phyloP scores from a whole-genome alignment of 1,284 basidiomycete genomes.

The Leccinum fuscescens region DNA sequence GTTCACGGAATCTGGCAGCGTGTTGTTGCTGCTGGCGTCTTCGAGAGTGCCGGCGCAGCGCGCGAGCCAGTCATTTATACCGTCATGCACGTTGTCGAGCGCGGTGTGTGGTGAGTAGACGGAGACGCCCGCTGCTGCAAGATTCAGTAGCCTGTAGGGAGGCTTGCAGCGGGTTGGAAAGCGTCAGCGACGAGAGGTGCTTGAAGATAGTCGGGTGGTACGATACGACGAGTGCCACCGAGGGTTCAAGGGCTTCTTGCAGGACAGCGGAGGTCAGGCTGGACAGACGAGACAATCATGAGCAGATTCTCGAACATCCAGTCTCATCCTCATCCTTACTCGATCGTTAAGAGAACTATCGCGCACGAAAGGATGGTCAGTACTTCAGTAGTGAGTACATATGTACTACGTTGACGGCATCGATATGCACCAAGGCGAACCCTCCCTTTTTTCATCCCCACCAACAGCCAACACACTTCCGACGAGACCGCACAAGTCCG shows the following conservation, averaged over 20 bases:
- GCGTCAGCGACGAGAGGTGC: constrained; percentile 75
- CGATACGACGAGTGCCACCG: constrained; percentile 70
- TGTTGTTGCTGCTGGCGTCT: constrained; percentile 10
- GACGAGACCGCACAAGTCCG: too few species aligned
- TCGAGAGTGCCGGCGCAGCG: constrained; percentile 37
- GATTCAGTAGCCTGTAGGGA: constrained; percentile 62
- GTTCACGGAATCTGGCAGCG: constrained; percentile 21
- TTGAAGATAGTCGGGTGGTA: constrained; percentile 93
- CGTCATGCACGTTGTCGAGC: constrained; percentile 78
- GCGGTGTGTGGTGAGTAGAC: constrained; percentile 88
- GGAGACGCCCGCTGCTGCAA: constrained; percentile 79
- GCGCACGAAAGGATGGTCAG: too few species aligned
- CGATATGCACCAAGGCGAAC: too few species aligned
- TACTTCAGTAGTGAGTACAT: too few species aligned
- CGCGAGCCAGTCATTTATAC: constrained; percentile 85
- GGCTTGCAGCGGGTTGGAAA: constrained; percentile 76
- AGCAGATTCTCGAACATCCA: constrained; percentile 10
- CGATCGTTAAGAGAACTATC: constrained; percentile 71
- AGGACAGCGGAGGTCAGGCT: constrained; percentile 80
- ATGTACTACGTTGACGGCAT: too few species aligned
- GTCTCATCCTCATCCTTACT: constrained; percentile 49
- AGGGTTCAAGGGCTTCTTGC: constrained; percentile 67
- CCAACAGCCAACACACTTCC: too few species aligned
- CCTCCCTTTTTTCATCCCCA: too few species aligned
- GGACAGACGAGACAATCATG: constrained; percentile 16